Evolutionary conservation across 2,329 filamentous ascomycete genomes (phyloP), one percentile per base, ranked within the genome.

Genomic region (Trichoderma citrinoviride): DNA sequence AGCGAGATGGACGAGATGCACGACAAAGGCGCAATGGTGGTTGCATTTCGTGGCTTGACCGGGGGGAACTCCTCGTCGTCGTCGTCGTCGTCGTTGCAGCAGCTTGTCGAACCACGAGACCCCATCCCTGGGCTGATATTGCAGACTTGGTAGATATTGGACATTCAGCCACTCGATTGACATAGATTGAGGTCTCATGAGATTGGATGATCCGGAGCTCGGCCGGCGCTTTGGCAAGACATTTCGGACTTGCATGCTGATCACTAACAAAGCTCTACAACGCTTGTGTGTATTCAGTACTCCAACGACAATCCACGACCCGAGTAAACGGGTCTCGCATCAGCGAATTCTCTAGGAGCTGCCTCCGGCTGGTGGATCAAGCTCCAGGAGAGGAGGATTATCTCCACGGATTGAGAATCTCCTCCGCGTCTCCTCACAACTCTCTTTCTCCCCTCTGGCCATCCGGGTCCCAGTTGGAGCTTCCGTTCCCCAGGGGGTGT

Each of bases 41-140:
- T 49, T 62, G 60, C 60, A 62, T 37, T 14, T 3, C 27, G 49
- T 62, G 47, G 60, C 49, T 54, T 54, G 47, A 54, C 43, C n/a
- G 60, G 33, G 33, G 27, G 33, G 33, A 37, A 37, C 33, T 14
- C 7, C 12, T 37, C n/a, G n/a, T n/a, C n/a, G n/a, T 37, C 33
- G 33, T 37, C 5, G 33, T 37, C 33, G 33, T 37, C 12, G 33
- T 37, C 33, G 60, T 62, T 44, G 49, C 49, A 62, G 60, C 60
- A 62, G 60, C 60, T 62, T 62, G 49, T 54, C 60, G 60, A 62
- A 54, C 49, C 60, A 57, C 61, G 61, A 64, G 61, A 57, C 61
- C 61, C n/a, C 10, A 10, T 37, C 41, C 21, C 40, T 46, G 60
- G 40, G 60, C 60, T 62, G 60, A 62, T 62, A 62, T 62, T 62